Base-by-base conservation (phyloP, 192 early-diverging fungal species). In the Coemansia sp. region DNA sequence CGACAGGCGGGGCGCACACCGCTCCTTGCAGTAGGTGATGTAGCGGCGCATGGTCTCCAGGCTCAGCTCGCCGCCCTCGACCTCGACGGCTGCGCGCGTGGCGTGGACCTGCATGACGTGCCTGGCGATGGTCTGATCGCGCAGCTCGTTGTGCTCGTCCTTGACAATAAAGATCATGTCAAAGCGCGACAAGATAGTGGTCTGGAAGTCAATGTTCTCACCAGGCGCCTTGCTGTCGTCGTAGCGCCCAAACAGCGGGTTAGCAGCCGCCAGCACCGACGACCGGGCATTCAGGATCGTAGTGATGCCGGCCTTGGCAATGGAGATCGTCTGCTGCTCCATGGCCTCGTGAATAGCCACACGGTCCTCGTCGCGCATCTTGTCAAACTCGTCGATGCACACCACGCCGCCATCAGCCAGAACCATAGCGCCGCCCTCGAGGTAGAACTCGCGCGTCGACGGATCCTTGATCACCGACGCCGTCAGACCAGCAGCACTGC, bases 301-400 rank as follows among this genome's bases (percentile, higher is more conserved):
- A 5, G 97, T 99, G 83, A 99, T 99, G 63, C 98, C 98, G 32
- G 98, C 98, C 83, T 99, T 99, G 61, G 98, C 98, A 79, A 99
- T 99, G 14, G 95, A 97, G 65, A 99, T 99, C 5, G 98, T 99
- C 80, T 99, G 97, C 85, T 99, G 98, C 79, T 99, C 96, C 98
- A 99, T 99, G 39, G 98, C 98, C 86, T 99, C 98, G 84, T 99
- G 98, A 79, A 99, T 99, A 13, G 98, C 97, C 6, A 99, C 98
- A 52, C 97, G 90, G 81, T 99, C 98, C 83, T 98, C 97, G 50
- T 98, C 96, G 67, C 96, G 88, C 98, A 99, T 99, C 86, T 99
- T 99, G 84, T 99, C 98, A 78, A 99, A 99, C 86, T 99, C 98
- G 86, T 99, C 98, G 76, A 99, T 99, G 85, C 98, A 99, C 42